phyloP scores from a whole-genome alignment of 1,284 basidiomycete species.

The Puccinia coronata region DNA sequence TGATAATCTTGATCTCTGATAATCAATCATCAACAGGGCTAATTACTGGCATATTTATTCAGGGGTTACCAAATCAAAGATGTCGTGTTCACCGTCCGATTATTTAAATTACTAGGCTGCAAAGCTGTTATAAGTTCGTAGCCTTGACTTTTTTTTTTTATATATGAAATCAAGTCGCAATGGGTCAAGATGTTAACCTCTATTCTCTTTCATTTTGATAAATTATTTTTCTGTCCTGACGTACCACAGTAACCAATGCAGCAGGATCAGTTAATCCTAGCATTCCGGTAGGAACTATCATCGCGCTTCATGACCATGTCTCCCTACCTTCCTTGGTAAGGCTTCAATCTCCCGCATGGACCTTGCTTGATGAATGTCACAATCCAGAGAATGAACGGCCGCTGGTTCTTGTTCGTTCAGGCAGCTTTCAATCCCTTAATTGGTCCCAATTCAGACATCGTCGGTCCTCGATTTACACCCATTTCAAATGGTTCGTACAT shows the following conservation, averaged over 20 bases:
- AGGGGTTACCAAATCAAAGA: conserved; percentile 42
- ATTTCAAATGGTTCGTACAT: conserved; percentile 73
- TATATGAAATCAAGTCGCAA: conserved; percentile 60
- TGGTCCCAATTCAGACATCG: conserved; percentile 66
- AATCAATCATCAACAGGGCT: not conserved
- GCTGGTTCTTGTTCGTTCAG: not conserved
- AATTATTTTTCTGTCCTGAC: conserved; percentile 16
- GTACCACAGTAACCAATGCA: conserved; percentile 73
- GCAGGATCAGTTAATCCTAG: conserved; percentile 73
- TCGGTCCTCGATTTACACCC: conserved; percentile 71
- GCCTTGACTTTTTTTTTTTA: conserved; percentile 76
- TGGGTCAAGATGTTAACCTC: not conserved
- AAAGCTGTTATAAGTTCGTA: conserved; percentile 55
- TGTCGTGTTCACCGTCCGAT: conserved; percentile 37
- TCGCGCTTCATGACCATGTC: conserved; percentile 77
- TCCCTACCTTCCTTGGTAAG: conserved; percentile 72
- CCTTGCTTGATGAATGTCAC: not conserved
- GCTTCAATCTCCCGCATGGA: not conserved
- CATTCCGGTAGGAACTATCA: conserved; percentile 77
- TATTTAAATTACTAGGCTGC: conserved; percentile 41
- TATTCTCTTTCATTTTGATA: conserved; percentile 2
- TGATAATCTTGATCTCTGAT: not conserved
- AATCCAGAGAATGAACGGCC: not conserved
- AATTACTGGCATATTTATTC: not conserved
- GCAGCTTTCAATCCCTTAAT: conserved; percentile 73